Percentiles rank a stretch among this genome's conserved stretches.
Evolutionary conservation across 768 basidiomycete genomes (phyloP).

Genomic region (Pholiota conissans): DNA sequence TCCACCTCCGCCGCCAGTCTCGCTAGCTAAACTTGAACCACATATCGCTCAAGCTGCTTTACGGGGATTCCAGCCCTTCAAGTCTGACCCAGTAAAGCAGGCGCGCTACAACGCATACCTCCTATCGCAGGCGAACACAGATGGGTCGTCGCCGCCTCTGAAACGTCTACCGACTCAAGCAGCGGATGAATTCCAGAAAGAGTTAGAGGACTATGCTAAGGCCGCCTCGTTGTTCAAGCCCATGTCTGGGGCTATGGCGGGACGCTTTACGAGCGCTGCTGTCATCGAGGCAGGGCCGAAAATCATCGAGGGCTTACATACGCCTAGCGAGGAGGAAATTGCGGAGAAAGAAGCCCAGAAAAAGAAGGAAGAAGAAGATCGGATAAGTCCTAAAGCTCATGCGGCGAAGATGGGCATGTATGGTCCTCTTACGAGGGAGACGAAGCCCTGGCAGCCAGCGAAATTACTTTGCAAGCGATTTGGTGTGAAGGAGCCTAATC

Average conservation of each 20-base stretch:
- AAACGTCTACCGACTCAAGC: conserved; percentile 56
- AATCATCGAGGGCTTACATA: conserved; percentile 67
- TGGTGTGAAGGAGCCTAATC: conserved; percentile 73
- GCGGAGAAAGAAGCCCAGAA: conserved; percentile 41
- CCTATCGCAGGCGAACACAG: conserved; percentile 60
- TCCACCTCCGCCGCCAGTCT: conserved; percentile 18
- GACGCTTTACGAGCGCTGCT: conserved; percentile 84
- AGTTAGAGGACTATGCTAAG: conserved; percentile 84
- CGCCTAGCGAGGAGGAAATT: conserved; percentile 48
- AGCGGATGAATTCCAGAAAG: conserved; percentile 73
- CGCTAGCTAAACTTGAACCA: conserved; percentile 64
- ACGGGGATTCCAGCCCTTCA: conserved; percentile 88
- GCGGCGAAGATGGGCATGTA: conserved; percentile 91
- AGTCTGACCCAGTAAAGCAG: conserved; percentile 74
- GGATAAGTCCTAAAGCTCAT: conserved; percentile 73
- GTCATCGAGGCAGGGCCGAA: conserved; percentile 67
- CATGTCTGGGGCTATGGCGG: conserved; percentile 88
- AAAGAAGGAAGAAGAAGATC: conserved; percentile 47
- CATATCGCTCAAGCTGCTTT: conserved; percentile 86
- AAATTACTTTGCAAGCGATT: conserved; percentile 90
- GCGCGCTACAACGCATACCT: conserved; percentile 85
- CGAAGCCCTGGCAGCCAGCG: conserved; percentile 77
- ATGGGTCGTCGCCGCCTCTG: conserved; percentile 46
- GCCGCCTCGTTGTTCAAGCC: conserved; percentile 91
- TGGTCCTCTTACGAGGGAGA: conserved; percentile 81